Conservation (phyloP, 352 stramenopile genomes). For the Phytophthora tubulina region DNA sequence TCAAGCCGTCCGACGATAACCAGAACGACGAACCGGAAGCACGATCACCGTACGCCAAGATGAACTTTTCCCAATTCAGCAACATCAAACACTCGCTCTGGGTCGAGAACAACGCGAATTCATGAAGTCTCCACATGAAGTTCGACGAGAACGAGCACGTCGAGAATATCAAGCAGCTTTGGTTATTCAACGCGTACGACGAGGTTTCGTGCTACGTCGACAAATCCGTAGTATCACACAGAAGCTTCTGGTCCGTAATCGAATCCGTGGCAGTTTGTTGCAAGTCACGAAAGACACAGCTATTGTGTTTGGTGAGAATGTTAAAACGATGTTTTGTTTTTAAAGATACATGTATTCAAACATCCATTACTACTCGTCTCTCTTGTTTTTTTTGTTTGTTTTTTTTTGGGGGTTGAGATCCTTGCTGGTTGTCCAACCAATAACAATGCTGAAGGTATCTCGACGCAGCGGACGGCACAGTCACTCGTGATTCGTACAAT, state of each 20-base stretch:
- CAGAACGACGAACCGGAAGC: constrained; percentile 22
- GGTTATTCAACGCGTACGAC: constrained; percentile 64
- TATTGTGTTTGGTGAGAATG: constrained; percentile 68
- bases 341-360: no score
- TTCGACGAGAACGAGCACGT: constrained; percentile 44
- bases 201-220: constrained; percentile 58
- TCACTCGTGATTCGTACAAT: no score
- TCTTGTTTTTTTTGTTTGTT: no score
- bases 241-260: constrained; percentile 71
- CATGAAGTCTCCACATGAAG: constrained; percentile 48
- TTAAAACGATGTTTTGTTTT: no score
- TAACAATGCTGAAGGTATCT: no score
- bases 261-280: constrained; percentile 65
- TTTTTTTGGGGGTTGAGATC: no score
- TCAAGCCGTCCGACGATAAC: constrained; percentile 28
- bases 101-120: constrained; percentile 55
- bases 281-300: constrained; percentile 72
- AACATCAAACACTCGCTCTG: constrained; percentile 48
- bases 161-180: constrained; percentile 57
- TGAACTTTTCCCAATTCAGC: constrained; percentile 26
- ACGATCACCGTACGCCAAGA: constrained; percentile 25
- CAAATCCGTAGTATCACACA: constrained; percentile 57
- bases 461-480: no score
- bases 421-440: no score
- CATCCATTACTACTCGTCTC: no score